These are phyloP conservation scores for Porphyrellus cyaneotinctus DNA, from an alignment of 768 basidiomycete genomes.

Conservation along the genomic window DNA sequence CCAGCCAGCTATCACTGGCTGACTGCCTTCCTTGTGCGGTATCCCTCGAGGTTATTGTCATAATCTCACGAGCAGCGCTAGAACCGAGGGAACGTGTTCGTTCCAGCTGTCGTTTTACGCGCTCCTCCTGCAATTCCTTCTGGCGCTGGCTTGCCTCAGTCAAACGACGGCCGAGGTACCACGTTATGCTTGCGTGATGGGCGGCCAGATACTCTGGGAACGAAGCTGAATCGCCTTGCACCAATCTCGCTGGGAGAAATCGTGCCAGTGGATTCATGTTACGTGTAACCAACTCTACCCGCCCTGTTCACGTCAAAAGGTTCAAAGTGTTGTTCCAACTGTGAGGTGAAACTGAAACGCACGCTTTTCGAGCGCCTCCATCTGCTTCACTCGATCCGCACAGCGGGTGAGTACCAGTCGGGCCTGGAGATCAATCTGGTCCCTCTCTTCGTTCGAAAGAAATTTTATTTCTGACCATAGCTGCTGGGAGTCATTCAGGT, in stretches of 20 bases:
- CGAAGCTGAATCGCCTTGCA: slow-evolving; percentile 48
- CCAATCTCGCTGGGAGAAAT: slow-evolving; percentile 67
- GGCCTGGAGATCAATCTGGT: slow-evolving; percentile 93
- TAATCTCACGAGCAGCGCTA: slow-evolving; percentile 61
- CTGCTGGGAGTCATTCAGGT: slow-evolving; percentile 47
- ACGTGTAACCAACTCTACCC: slow-evolving; percentile 61
- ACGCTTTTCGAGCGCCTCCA: slow-evolving; percentile 91
- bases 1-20: slow-evolving; percentile 55
- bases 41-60: slow-evolving; percentile 39
- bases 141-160: slow-evolving; percentile 75
- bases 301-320: slow-evolving; percentile 42
- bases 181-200: slow-evolving; percentile 88
- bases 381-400: slow-evolving; percentile 79
- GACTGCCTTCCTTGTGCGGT: slow-evolving; percentile 17
- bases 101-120: slow-evolving; percentile 84
- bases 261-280: slow-evolving; percentile 63
- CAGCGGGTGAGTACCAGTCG: slow-evolving; percentile 82
- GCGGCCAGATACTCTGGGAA: slow-evolving; percentile 73
- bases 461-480: slow-evolving; percentile 63
- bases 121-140: slow-evolving; percentile 91
- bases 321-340: slow-evolving; percentile 15
- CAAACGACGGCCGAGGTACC: slow-evolving; percentile 82
- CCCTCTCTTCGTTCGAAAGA: slow-evolving; percentile 86
- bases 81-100: slow-evolving; percentile 80
- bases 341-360: slow-evolving; percentile 30